Evolutionary conservation across 352 stramenopile species (phyloP), one percentile per base, ranked within the genome.

Genomic region (Globisporangium iwayamae): DNA sequence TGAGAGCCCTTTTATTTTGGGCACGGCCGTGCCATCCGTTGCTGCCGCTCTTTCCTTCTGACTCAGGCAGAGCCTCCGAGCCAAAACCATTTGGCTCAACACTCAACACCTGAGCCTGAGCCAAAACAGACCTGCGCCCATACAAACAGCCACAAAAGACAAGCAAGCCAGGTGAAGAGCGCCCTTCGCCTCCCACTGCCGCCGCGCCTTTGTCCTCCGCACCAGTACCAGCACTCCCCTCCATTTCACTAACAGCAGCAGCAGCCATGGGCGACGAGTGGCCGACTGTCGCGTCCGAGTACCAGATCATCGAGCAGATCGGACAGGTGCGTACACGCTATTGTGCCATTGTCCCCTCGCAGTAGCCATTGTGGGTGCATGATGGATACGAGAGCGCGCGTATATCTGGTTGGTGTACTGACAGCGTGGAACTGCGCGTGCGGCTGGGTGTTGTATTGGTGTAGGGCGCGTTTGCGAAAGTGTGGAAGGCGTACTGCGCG

Each of bases 401-500:
- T 2, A 43, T 34, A 8, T 16, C 2, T 52, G 48, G n/a, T 18
- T 36, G 36, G 22, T 34, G 45, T 46, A 28, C n/a, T 22, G 36
- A 41, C 18, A n/a, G 46, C 43, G 18, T 50, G 48, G 13, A 10
- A 28, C 25, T 45, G 46, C 45, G 39, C 2, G 9, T 51, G 53
- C n/a, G 20, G 43, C 48, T 60, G 20, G 25, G 25, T 36, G 32
- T 5, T 36, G 32, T 36, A 4, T 32, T 36, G 8, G 22, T 45
- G 9, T 83, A 98, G 79, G 97, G 97, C 20, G 97, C 97, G 18
- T 99, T 99, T 72, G 97, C 97, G 28, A 98, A 98, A 62, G 97
- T 99, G 25, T 99, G 94, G 90, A 97, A 97, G 72, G 97, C 96
- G 14, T 92, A 90, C 71, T 98, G 91, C 62, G 73, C 71, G 62